Percentiles rank a stretch among this genome's conserved stretches.
phyloP scores from a whole-genome alignment of 2,329 filamentous ascomycete species.

The Aspergillus oerlinghausenensis region DNA sequence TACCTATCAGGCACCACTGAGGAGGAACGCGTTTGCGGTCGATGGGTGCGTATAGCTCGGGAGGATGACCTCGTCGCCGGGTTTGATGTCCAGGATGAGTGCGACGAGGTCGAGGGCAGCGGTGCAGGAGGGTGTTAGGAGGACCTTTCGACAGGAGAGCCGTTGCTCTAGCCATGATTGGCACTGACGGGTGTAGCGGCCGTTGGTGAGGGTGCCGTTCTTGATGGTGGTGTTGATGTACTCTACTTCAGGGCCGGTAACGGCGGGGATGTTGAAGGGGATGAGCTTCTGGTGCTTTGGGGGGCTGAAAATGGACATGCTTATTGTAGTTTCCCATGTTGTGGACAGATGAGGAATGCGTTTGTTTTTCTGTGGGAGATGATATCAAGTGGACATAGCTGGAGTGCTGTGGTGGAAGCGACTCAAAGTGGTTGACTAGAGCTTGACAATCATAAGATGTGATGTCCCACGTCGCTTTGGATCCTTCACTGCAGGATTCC shows the following conservation, averaged over 20 bases:
- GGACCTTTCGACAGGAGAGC: background rate
- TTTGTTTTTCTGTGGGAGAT: too few species aligned
- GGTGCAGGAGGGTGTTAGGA: conserved; percentile 11
- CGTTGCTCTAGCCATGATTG: conserved; percentile 12
- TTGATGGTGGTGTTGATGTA: conserved; percentile 4
- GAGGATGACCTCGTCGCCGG: conserved; percentile 14
- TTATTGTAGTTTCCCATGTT: background rate
- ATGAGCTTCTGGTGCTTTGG: background rate
- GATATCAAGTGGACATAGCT: too few species aligned
- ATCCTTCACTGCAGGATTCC: too few species aligned
- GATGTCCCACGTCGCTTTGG: too few species aligned
- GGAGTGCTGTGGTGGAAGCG: too few species aligned
- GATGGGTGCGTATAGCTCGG: conserved; percentile 14
- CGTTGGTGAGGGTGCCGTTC: conserved; percentile 4
- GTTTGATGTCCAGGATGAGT: conserved; percentile 4
- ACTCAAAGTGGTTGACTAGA: background rate
- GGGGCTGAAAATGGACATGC: background rate
- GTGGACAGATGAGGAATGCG: too few species aligned
- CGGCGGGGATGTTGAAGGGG: conserved; percentile 3
- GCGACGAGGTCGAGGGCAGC: conserved; percentile 12
- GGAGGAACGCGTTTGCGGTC: conserved; percentile 13
- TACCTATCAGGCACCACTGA: conserved; percentile 7
- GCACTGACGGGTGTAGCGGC: conserved; percentile 8
- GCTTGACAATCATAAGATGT: too few species aligned
- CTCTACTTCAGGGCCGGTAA: conserved; percentile 1